Evolutionary conservation across 169 alveolate species (phyloP).

Genomic region (Cyclospora cayetanensis): DNA sequence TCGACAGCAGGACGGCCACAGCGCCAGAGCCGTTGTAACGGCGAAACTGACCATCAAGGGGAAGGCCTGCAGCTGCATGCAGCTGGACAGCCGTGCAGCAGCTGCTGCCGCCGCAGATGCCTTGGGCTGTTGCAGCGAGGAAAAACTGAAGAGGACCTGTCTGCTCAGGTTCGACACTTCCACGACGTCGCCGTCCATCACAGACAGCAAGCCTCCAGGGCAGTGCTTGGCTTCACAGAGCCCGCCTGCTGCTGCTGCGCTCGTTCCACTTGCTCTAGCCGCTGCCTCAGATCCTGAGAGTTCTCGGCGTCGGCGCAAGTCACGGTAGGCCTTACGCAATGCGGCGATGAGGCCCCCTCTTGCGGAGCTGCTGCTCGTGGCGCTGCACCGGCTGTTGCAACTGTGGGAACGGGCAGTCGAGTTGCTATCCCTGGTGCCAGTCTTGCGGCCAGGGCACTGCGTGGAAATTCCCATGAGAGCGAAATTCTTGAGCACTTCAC

Average conservation of each 20-base stretch:
- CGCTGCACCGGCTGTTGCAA: neutral
- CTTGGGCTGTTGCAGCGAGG: constrained; percentile 70
- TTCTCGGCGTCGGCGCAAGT: constrained; percentile 29
- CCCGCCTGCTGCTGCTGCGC: neutral
- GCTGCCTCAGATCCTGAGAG: neutral
- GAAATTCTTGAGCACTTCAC: constrained; percentile 97
- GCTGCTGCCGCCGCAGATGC: constrained; percentile 69
- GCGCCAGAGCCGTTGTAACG: too few species aligned
- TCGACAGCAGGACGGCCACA: too few species aligned
- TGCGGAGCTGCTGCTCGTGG: neutral
- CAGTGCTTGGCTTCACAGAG: neutral
- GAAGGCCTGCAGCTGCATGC: constrained; percentile 36
- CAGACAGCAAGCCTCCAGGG: constrained; percentile 81
- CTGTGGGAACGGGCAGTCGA: neutral
- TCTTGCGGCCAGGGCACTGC: neutral
- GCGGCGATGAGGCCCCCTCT: neutral
- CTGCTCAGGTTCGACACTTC: constrained; percentile 97
- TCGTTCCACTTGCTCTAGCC: neutral
- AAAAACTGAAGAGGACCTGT: constrained; percentile 95
- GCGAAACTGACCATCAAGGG: constrained; percentile 29
- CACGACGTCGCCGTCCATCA: constrained; percentile 98
- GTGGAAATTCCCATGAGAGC: constrained; percentile 94
- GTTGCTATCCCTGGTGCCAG: constrained; percentile 6
- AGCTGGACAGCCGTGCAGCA: constrained; percentile 2
- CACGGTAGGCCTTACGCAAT: neutral